Base-by-base conservation (phyloP, 2,329 filamentous ascomycete species). In the Alternaria sp. region DNA sequence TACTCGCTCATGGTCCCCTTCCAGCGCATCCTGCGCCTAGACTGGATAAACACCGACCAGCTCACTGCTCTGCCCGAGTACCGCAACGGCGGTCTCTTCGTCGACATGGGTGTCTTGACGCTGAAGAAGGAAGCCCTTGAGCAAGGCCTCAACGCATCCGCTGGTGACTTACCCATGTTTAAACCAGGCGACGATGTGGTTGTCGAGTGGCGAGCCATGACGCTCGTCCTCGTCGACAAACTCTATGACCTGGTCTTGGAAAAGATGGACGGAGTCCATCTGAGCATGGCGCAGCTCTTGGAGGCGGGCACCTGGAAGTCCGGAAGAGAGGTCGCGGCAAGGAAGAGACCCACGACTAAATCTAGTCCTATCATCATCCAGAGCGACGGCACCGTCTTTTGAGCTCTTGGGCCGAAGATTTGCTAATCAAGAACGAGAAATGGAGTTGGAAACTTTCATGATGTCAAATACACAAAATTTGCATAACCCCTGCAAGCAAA, bases 231-330 rank as follows among this genome's bases (percentile, higher is more conserved):
- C 68, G 77, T 93, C 34, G 90, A 92, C 72, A 84, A 88, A 65
- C 80, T 93, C 24, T 81, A 90, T 24, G 80, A 81, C 2, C 86
- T 90, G 61, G 88, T 92, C 61, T 75, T 97, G 54, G 86, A 85
- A 58, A 80, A 96, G 9, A 83, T 83, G 14, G 90, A 89, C 3
- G 81, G 86, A 33, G 87, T 93, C 63, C 81, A 83, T 58, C 79
- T 98, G 74, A 90, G 83, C 26, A 80, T 98, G 69, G 88, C 93
- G 11, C 94, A 98, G 78, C 85, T 98, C 79, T 82, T 98, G 9
- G 94, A 98, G 78, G 94, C 93, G 5, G 94, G 94, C 33, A 96
- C 92, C 71, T 98, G 94, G 93, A 97, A 97, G 88, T 63, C 66
- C 23, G 71, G 71, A 1, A 44, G 71, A 11, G 70, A 72, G 40